phyloP scores from a whole-genome alignment of 2,329 filamentous ascomycete species.

The Pyricularia sp. region DNA sequence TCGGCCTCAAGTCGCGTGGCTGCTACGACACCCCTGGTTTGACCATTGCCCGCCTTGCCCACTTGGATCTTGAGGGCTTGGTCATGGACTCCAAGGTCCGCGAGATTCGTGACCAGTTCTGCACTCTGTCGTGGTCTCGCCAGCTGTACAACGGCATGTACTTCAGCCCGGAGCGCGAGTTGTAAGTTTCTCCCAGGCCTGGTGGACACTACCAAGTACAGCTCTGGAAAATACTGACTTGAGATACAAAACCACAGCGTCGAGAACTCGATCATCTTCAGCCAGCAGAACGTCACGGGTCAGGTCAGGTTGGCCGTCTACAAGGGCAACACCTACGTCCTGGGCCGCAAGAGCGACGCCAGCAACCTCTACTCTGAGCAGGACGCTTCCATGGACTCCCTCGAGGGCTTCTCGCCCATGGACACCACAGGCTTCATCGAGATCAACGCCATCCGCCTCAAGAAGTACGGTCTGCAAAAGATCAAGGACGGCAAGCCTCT shows the following conservation, averaged over 20 bases:
- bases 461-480: constrained; percentile 37
- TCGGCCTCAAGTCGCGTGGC: constrained; percentile 67
- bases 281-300: constrained; percentile 36
- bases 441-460: constrained; percentile 53
- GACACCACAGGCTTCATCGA: constrained; percentile 45
- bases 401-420: constrained; percentile 26
- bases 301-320: constrained; percentile 23
- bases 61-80: constrained; percentile 32
- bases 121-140: constrained; percentile 37
- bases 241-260: neutral
- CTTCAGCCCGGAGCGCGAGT: constrained; percentile 42
- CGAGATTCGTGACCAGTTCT: constrained; percentile 44
- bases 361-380: constrained; percentile 38
- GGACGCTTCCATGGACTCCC: constrained; percentile 36
- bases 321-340: constrained; percentile 29
- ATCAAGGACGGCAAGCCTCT: constrained; percentile 22
- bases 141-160: constrained; percentile 29
- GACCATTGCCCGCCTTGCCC: constrained; percentile 23
- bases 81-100: constrained; percentile 46
- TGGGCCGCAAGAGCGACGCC: constrained; percentile 29
- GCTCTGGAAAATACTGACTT: neutral
- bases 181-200: constrained; percentile 12
- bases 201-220: neutral
- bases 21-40: constrained; percentile 62
- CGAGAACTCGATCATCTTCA: constrained; percentile 43